Conservation (phyloP, 208 protist species). For the Acanthamoeba triangularis region DNA sequence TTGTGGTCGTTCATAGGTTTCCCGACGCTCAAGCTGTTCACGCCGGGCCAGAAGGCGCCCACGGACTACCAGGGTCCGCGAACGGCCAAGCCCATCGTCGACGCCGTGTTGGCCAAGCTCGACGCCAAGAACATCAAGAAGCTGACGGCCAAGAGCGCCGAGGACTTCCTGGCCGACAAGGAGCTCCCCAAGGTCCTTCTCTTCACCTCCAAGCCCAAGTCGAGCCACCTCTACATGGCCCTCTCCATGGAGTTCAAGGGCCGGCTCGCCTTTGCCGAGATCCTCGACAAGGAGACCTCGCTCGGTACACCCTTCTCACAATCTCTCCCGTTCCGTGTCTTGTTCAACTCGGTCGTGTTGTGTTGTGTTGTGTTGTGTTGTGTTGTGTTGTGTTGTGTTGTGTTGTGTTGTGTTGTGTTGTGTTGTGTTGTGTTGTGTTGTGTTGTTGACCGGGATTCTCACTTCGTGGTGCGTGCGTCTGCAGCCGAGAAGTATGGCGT, state of each 20-base stretch:
- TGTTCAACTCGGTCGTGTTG: no score
- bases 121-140: constrained; percentile 63
- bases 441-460: background rate
- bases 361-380: no score
- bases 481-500: constrained; percentile 32
- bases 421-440: no score
- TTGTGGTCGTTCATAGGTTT: background rate
- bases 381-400: no score
- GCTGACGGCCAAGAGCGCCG: constrained; percentile 14
- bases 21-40: constrained; percentile 59
- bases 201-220: constrained; percentile 47
- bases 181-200: constrained; percentile 23
- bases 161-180: constrained; percentile 24
- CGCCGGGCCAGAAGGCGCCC: background rate
- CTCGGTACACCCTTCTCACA: background rate
- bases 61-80: constrained; percentile 42
- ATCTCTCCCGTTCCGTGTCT: background rate
- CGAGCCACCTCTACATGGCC: constrained; percentile 32
- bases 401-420: no score
- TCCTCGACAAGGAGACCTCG: constrained; percentile 14
- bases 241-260: constrained; percentile 70
- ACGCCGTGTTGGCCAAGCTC: background rate
- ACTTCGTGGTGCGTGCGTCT: background rate
- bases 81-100: background rate
- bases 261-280: constrained; percentile 6